Percentiles rank a stretch among this genome's conserved stretches.
Conservation (phyloP, 2,329 filamentous ascomycete species). For the Triangularia setosa region DNA sequence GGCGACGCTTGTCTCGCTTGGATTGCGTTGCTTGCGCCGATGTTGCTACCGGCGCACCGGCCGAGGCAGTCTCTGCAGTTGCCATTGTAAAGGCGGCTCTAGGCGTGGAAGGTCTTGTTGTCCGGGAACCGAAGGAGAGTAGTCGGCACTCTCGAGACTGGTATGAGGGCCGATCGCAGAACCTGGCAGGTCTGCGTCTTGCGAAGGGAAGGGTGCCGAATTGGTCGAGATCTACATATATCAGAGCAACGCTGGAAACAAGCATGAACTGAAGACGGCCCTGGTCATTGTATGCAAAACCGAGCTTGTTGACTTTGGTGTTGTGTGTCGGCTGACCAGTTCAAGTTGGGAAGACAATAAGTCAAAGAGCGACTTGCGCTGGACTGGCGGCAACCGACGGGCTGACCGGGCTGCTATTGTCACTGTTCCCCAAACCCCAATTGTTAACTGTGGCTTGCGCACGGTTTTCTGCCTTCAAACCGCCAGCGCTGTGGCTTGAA, state of each 20-base stretch:
- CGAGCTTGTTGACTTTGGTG: neutral
- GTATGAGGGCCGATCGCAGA: constrained; percentile 2
- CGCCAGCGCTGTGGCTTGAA: neutral
- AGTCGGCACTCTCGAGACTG: neutral
- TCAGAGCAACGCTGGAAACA: neutral
- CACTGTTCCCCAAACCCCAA: neutral
- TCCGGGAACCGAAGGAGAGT: neutral
- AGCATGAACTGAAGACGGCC: neutral
- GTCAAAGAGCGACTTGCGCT: neutral
- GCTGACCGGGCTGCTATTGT: neutral
- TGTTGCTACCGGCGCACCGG: constrained; percentile 26
- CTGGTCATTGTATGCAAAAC: neutral
- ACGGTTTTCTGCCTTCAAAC: neutral
- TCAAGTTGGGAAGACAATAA: neutral
- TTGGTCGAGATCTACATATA: neutral
- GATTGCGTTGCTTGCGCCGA: constrained; percentile 47
- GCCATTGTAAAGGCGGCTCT: constrained; percentile 22
- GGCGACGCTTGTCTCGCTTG: constrained; percentile 87
- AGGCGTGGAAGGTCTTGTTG: neutral
- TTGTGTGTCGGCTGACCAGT: neutral
- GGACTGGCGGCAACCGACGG: constrained; percentile 2
- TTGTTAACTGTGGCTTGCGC: neutral
- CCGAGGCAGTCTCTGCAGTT: constrained; percentile 23
- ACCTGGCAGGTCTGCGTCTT: neutral
- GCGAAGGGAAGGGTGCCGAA: neutral